phyloP scores from a whole-genome alignment of 495 filamentous ascomycete genomes.

The Parathielavia appendiculata region DNA sequence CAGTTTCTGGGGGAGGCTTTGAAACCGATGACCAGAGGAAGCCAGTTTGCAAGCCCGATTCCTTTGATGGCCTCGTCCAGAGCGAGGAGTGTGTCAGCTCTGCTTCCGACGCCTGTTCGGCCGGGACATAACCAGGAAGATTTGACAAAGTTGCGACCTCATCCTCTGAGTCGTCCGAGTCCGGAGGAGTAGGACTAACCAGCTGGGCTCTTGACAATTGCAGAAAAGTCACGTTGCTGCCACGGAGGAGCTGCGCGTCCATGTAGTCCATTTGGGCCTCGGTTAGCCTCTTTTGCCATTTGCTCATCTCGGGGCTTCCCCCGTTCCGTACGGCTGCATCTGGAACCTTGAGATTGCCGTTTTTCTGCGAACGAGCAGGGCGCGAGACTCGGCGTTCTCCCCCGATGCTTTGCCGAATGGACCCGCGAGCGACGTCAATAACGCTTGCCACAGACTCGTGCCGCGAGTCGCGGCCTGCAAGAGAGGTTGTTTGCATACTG shows the following conservation, averaged over 20 bases:
- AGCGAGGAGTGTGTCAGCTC: slow-evolving; percentile 12
- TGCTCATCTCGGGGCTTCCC: slow-evolving; percentile 22
- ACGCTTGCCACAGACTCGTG: slow-evolving; percentile 23
- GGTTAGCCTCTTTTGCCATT: slow-evolving; percentile 33
- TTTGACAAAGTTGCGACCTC: slow-evolving; percentile 2
- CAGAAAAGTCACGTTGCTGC: slow-evolving; percentile 37
- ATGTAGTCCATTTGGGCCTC: slow-evolving; percentile 44
- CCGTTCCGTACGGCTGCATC: slow-evolving; percentile 18
- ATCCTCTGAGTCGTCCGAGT: slow-evolving; percentile 36
- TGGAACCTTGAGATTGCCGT: slow-evolving; percentile 24
- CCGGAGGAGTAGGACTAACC: slow-evolving; percentile 48
- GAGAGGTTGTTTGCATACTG: slow-evolving; percentile 34
- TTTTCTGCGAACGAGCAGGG: slow-evolving; percentile 28
- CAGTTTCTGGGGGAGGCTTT: slow-evolving; percentile 12
- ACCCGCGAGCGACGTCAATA: slow-evolving; percentile 14
- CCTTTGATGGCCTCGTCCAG: slow-evolving; percentile 21
- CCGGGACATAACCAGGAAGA: slow-evolving; percentile 26
- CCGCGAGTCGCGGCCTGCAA: slow-evolving; percentile 27
- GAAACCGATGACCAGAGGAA: slow-evolving; percentile 16
- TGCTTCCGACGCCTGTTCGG: slow-evolving; percentile 16
- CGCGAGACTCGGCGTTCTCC: slow-evolving; percentile 36
- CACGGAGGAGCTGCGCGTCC: slow-evolving; percentile 36
- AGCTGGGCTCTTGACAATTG: slow-evolving; percentile 38
- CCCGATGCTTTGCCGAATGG: slow-evolving; percentile 27
- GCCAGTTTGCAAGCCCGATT: background rate